A percentile compares a stretch with the other conserved stretches of the same genome.
These are phyloP conservation scores for Alternaria ventricosa DNA, from an alignment of 2,329 filamentous ascomycete genomes.

Conservation along the genomic window DNA sequence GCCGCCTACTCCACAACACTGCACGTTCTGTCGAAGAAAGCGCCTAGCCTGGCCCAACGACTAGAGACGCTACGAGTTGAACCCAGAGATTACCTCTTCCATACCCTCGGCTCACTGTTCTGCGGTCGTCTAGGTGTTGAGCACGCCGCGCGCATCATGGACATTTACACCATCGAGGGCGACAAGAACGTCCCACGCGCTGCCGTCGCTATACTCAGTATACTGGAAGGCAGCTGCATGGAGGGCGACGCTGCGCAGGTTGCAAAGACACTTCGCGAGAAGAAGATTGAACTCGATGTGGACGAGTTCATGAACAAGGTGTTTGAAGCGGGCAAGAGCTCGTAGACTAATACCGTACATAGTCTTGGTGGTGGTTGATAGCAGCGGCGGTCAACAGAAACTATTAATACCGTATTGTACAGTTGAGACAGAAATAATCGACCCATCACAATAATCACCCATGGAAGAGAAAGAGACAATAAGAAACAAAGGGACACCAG, in stretches of 20 bases:
- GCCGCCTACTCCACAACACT: slow-evolving; percentile 74
- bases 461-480: not conserved
- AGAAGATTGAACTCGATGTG: slow-evolving; percentile 24
- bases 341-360: not conserved
- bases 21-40: slow-evolving; percentile 70
- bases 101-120: slow-evolving; percentile 70
- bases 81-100: slow-evolving; percentile 60
- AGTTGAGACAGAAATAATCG: not conserved
- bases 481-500: not conserved
- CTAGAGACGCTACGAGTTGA: slow-evolving; percentile 55
- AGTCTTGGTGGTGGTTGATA: not conserved
- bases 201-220: slow-evolving; percentile 69
- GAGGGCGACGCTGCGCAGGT: slow-evolving; percentile 44
- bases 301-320: slow-evolving; percentile 44
- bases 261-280: slow-evolving; percentile 19
- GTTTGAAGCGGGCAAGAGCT: slow-evolving; percentile 44
- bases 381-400: not conserved
- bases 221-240: slow-evolving; percentile 55
- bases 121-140: slow-evolving; percentile 68
- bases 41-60: slow-evolving; percentile 68
- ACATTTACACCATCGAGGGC: slow-evolving; percentile 83
- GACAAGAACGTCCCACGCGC: slow-evolving; percentile 75
- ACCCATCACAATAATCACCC: not conserved
- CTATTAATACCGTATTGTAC: not conserved
- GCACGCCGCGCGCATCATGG: slow-evolving; percentile 76